Percentiles rank a stretch among this genome's conserved stretches.
phyloP scores from a whole-genome alignment of 176 grass and related monocot species.

The Oryza glaberrima region DNA sequence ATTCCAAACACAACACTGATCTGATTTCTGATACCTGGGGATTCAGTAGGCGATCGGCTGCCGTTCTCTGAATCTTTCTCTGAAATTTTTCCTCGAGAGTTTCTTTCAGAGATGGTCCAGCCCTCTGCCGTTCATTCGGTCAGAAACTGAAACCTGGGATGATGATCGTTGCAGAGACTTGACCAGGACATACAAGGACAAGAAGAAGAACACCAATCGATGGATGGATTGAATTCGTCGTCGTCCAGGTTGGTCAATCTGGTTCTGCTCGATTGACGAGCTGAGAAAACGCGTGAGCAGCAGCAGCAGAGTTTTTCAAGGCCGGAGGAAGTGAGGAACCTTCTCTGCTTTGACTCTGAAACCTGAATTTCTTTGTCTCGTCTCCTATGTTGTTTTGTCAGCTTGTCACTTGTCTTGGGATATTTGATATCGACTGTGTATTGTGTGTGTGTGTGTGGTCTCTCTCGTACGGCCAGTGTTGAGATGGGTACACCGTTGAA shows the following conservation, averaged over 20 bases:
- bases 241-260: slow-evolving; percentile 14
- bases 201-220: not conserved
- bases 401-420: not conserved
- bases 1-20: not conserved
- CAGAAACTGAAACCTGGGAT: not conserved
- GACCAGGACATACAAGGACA: not conserved
- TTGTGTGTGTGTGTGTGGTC: not conserved
- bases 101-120: not conserved
- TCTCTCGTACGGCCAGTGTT: not conserved
- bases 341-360: slow-evolving; percentile 1
- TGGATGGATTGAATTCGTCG: not conserved
- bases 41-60: not conserved
- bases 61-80: not conserved
- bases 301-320: not conserved
- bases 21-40: not conserved
- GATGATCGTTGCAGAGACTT: not conserved
- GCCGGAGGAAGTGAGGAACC: slow-evolving; percentile 4
- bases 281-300: not conserved
- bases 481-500: not conserved
- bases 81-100: not conserved
- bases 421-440: not conserved
- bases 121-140: not conserved
- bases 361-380: not conserved
- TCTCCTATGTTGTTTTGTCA: not conserved
- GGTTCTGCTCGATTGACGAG: not conserved